Evolutionary conservation across 805 yeast species (phyloP), one percentile per base, ranked within the genome.

Genomic region (Saturnispora serradocipensis): DNA sequence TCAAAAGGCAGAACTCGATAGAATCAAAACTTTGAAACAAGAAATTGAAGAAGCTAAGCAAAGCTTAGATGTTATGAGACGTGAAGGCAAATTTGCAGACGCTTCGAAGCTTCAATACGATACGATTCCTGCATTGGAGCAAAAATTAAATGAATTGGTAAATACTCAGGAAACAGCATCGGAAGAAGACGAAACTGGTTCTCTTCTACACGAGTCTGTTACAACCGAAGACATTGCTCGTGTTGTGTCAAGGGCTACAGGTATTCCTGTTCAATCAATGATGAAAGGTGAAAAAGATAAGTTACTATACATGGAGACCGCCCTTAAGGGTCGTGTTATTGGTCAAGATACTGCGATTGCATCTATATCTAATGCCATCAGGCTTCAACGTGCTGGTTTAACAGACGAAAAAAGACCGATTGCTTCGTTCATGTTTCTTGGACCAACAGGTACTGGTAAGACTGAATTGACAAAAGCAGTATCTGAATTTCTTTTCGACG

Each of bases 381-480:
- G 97, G 67, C 73, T 91, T 53, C 99, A 93, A 66, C 79, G 99
- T 62, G 99, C 99, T 0, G 99, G 99, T 1, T 77, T 91, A 54
- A 91, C 98, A 9, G 86, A 87, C 66, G 96, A 89, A 56, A 86
- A 86, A 67, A 78, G 97, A 55, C 99, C 99, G 6, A 90, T 91
- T 60, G 98, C 97, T 1, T 86, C 96, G 51, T 93, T 93, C 68
- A 84, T 91, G 85, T 93, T 93, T 68, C 73, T 93, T 58, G 99
- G 99, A 22, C 98, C 99, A 50, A 93, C 99, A 0, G 99, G 99
- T 71, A 91, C 98, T 0, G 99, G 99, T 71, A 91, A 91, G 68
- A 93, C 99, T 0, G 98, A 93, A 67, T 75, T 93, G 49, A 90
- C 97, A 7, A 91, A 93, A 67, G 83, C 95, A 0, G 75, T 91